Evolutionary conservation across 2,329 filamentous ascomycete species (phyloP).

Genomic region (Cladophialophora psammophila): DNA sequence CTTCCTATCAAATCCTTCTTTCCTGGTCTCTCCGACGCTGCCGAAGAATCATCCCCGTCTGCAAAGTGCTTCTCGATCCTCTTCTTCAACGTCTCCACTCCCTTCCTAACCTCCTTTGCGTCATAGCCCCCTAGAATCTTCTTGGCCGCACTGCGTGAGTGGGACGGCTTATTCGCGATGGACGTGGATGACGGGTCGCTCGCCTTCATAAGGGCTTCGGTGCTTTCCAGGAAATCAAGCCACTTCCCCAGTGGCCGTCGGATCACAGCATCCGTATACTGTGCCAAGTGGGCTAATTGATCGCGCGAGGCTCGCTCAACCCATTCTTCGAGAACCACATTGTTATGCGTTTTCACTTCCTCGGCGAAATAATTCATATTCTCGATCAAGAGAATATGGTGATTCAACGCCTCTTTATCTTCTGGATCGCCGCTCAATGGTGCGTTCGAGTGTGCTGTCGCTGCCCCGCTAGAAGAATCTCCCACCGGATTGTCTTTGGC

Average conservation of each 20-base stretch:
- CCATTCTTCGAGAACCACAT: conserved; percentile 83
- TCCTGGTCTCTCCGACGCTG: conserved; percentile 45
- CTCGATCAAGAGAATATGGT: conserved; percentile 95
- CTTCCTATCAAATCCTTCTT: conserved; percentile 66
- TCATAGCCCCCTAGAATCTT: conserved; percentile 85
- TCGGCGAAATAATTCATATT: conserved; percentile 99
- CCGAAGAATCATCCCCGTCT: conserved; percentile 76
- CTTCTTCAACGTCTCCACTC: conserved; percentile 88
- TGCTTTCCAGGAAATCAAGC: conserved; percentile 88
- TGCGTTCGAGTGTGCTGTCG: conserved; percentile 27
- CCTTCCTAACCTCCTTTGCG: conserved; percentile 82
- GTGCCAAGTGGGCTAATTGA: conserved; percentile 82
- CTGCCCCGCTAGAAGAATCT: conserved; percentile 49
- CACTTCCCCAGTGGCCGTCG: conserved; percentile 82
- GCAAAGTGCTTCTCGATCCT: conserved; percentile 97
- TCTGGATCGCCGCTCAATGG: conserved; percentile 67
- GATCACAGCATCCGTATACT: conserved; percentile 89
- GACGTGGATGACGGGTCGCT: conserved; percentile 55
- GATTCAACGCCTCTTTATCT: conserved; percentile 96
- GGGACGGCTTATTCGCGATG: conserved; percentile 81
- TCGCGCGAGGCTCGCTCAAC: conserved; percentile 78
- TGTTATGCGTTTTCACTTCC: conserved; percentile 77
- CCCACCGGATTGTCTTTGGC: conserved; percentile 71
- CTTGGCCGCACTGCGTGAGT: conserved; percentile 82
- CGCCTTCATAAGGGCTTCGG: conserved; percentile 69